phyloP scores from a whole-genome alignment of 768 basidiomycete genomes.

The Tylopilus subfusipes region DNA sequence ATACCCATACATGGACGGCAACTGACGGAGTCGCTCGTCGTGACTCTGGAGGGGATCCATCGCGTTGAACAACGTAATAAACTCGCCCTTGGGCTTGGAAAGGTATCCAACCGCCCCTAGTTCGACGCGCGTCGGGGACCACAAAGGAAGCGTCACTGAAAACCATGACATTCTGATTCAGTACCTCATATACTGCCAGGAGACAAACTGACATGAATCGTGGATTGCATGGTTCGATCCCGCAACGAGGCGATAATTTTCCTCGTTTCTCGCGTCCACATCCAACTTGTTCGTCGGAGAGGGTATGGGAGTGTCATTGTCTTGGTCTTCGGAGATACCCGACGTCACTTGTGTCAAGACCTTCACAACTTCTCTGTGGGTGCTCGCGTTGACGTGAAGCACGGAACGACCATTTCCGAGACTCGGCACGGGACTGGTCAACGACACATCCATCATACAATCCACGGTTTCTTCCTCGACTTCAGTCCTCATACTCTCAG shows the following conservation, averaged over 20 bases:
- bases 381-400: background rate
- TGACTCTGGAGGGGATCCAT: constrained; percentile 49
- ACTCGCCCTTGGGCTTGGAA: constrained; percentile 60
- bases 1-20: constrained; percentile 64
- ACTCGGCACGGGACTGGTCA: constrained; percentile 16
- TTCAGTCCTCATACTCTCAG: constrained; percentile 23
- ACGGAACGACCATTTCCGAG: background rate
- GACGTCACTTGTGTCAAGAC: constrained; percentile 5
- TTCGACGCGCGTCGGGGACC: constrained; percentile 59
- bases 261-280: constrained; percentile 53
- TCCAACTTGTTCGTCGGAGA: constrained; percentile 36
- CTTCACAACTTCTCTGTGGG: constrained; percentile 20
- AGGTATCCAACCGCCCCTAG: constrained; percentile 78
- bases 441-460: constrained; percentile 14
- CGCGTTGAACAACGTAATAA: constrained; percentile 71
- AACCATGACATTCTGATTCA: background rate
- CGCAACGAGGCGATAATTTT: constrained; percentile 58
- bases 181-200: background rate
- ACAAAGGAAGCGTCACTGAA: constrained; percentile 63
- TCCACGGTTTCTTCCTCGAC: constrained; percentile 8
- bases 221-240: constrained; percentile 63
- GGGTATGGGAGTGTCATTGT: constrained; percentile 20
- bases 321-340: background rate
- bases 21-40: constrained; percentile 38
- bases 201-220: constrained; percentile 49